These are phyloP conservation scores for Sutorius eximius DNA, from an alignment of 1,284 basidiomycete species.

Conservation along the genomic window DNA sequence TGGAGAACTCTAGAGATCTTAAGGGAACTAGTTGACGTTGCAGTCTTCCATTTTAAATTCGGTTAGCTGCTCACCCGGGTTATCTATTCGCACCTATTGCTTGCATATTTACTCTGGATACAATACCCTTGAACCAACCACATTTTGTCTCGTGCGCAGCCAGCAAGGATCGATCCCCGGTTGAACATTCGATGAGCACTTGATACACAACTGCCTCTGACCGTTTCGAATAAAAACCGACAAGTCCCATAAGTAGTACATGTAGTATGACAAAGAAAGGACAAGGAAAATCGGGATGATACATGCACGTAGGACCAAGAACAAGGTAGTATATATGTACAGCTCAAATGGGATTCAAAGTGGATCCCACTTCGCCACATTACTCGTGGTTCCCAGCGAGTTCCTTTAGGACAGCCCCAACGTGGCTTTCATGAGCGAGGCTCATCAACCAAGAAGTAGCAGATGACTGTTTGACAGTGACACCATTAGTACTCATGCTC, in stretches of 20 bases:
- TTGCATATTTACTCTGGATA: neutral
- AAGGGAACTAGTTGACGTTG: neutral
- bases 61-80: neutral
- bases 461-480: constrained; percentile 18
- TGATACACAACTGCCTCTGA: neutral
- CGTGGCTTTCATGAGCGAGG: constrained; percentile 27
- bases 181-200: neutral
- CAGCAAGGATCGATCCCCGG: no score
- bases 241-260: neutral
- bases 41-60: neutral
- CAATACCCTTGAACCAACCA: constrained; percentile 1
- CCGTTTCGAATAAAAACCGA: neutral
- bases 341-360: neutral
- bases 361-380: neutral
- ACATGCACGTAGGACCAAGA: neutral
- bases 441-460: constrained; percentile 26
- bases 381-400: constrained; percentile 4
- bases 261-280: neutral
- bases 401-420: constrained; percentile 24
- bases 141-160: neutral
- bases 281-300: neutral
- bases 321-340: neutral
- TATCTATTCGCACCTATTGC: neutral
- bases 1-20: constrained; percentile 20
- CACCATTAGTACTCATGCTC: constrained; percentile 11